Conservation (phyloP, 805 yeast species). For the Teunomyces panamensis region DNA sequence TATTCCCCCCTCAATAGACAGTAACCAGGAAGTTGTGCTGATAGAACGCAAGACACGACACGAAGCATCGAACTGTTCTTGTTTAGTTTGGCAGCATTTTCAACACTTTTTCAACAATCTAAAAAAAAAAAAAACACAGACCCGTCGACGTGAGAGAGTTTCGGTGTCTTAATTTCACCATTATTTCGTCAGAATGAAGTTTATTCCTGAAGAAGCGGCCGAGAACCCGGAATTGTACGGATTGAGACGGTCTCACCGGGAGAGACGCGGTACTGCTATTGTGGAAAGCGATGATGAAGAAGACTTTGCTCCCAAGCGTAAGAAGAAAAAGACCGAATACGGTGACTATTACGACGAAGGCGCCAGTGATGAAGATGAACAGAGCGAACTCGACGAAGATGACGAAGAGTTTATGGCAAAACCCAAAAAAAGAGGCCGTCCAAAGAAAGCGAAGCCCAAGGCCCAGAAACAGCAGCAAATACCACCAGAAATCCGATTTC, state of each 20-base stretch:
- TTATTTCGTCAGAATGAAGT: not conserved
- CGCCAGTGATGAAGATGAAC: constrained; percentile 17
- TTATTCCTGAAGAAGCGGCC: constrained; percentile 51
- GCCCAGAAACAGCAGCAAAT: constrained; percentile 1
- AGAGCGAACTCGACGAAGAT: constrained; percentile 18
- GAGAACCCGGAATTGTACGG: constrained; percentile 83
- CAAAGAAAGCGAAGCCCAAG: constrained; percentile 5
- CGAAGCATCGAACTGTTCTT: not conserved
- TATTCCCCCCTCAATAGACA: not conserved
- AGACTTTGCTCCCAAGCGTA: constrained; percentile 16
- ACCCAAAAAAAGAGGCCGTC: constrained; percentile 11
- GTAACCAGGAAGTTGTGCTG: not conserved
- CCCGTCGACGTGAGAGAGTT: not conserved
- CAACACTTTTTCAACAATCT: not conserved
- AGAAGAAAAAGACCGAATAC: constrained; percentile 9
- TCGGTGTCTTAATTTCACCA: not conserved
- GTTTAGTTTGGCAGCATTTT: not conserved
- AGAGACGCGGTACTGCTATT: constrained; percentile 39
- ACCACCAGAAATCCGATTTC: constrained; percentile 64
- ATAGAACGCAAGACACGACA: not conserved
- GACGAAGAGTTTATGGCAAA: constrained; percentile 24
- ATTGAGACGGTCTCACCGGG: constrained; percentile 70
- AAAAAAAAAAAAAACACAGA: not conserved
- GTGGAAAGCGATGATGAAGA: constrained; percentile 39
- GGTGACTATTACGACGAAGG: constrained; percentile 16